Evolutionary conservation across 495 filamentous ascomycete genomes (phyloP).

Genomic region (Penicillium simplicissimum): DNA sequence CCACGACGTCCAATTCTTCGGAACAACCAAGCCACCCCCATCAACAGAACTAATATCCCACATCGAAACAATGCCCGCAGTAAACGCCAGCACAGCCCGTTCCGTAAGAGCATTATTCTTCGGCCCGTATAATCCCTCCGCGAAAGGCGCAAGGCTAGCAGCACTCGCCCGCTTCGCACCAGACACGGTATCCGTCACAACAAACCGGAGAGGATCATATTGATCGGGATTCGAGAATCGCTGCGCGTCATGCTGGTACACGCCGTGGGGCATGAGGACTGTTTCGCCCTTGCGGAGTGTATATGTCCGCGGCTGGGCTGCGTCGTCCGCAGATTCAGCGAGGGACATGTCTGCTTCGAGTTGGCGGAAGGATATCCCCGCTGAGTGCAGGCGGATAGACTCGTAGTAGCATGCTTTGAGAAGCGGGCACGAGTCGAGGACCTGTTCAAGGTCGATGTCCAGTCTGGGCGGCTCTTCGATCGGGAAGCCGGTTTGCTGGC

Average conservation of each 20-base stretch:
- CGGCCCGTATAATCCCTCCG: conserved; percentile 46
- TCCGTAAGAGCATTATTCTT: conserved; percentile 53
- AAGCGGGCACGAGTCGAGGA: conserved; percentile 50
- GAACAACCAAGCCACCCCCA: conserved; percentile 30
- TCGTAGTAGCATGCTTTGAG: conserved; percentile 58
- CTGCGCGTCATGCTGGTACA: conserved; percentile 49
- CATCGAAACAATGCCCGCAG: conserved; percentile 49
- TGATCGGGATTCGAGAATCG: conserved; percentile 51
- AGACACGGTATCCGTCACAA: conserved; percentile 41
- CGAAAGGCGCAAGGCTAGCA: conserved; percentile 43
- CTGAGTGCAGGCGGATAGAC: conserved; percentile 52
- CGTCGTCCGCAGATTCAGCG: conserved; percentile 45
- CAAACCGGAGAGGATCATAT: conserved; percentile 55
- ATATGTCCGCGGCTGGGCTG: conserved; percentile 41
- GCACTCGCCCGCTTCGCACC: conserved; percentile 28
- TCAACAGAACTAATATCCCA: conserved; percentile 53
- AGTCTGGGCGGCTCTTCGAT: conserved; percentile 52
- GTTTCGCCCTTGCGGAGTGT: conserved; percentile 50
- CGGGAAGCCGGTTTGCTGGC: conserved; percentile 53
- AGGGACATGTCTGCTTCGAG: conserved; percentile 47
- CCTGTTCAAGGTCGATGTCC: conserved; percentile 44
- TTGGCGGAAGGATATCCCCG: conserved; percentile 46
- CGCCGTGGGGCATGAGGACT: conserved; percentile 49
- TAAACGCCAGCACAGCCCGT: conserved; percentile 48
- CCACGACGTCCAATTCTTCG: conserved; percentile 34